Evolutionary conservation across 306 rosid species (phyloP).

Genomic region (Sicyos edulis): DNA sequence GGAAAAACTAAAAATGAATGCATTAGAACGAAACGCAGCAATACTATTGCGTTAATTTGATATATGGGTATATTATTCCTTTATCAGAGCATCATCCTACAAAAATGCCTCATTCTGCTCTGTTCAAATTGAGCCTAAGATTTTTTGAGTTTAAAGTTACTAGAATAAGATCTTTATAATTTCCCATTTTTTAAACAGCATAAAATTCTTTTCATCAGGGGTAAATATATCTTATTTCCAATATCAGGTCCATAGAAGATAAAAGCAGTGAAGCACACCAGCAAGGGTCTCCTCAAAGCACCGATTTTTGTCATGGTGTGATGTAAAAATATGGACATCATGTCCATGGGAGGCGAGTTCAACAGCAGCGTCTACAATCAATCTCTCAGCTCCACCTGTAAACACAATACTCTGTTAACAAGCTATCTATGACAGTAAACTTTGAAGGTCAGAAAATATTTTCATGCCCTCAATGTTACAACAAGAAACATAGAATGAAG

Average conservation of each 20-base stretch:
- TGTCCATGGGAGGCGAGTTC: slow-evolving; percentile 75
- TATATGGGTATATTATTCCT: neutral
- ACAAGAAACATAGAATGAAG: no score
- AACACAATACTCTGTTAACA: neutral
- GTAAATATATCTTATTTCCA: neutral
- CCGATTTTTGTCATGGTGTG: slow-evolving; percentile 71
- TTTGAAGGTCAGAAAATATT: neutral
- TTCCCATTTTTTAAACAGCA: neutral
- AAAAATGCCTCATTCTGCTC: neutral
- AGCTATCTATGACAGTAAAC: neutral
- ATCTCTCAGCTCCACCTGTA: slow-evolving; percentile 82
- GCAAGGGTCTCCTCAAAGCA: slow-evolving; percentile 87
- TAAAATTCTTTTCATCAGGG: slow-evolving; percentile 46
- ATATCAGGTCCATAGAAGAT: neutral
- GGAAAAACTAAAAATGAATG: neutral
- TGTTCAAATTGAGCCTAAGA: neutral
- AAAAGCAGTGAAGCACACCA: slow-evolving; percentile 35
- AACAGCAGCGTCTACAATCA: slow-evolving; percentile 84
- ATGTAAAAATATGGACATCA: slow-evolving; percentile 67
- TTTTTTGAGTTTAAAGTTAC: neutral
- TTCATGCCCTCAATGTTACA: neutral
- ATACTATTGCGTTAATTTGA: slow-evolving; percentile 8
- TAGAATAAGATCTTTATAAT: slow-evolving; percentile 1
- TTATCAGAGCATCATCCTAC: neutral
- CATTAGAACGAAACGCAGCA: neutral